Percentiles rank a stretch among this genome's conserved stretches.
Evolutionary conservation across 805 yeast species (phyloP).

Genomic region (Kockiozyma suomiensis): DNA sequence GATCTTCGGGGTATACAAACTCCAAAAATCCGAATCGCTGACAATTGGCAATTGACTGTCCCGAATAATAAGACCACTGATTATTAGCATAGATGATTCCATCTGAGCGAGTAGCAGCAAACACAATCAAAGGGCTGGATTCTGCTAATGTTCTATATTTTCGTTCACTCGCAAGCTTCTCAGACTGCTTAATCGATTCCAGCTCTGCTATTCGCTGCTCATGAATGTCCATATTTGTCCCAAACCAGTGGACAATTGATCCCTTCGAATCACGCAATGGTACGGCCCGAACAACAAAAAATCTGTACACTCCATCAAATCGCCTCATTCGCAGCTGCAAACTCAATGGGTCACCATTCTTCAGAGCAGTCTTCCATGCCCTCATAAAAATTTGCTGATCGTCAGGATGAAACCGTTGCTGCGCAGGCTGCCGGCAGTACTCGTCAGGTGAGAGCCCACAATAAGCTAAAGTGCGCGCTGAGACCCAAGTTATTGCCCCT

Average conservation of each 20-base stretch:
- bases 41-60: slow-evolving; percentile 36
- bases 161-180: slow-evolving; percentile 40
- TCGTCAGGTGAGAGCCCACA: slow-evolving; percentile 39
- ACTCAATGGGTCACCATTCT: slow-evolving; percentile 39
- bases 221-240: slow-evolving; percentile 43
- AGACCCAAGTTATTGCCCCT: slow-evolving; percentile 41
- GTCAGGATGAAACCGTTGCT: slow-evolving; percentile 38
- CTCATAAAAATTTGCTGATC: slow-evolving; percentile 36
- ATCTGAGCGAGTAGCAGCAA: slow-evolving; percentile 36
- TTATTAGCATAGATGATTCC: slow-evolving; percentile 42
- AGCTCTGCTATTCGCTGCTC: slow-evolving; percentile 41
- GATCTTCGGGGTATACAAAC: slow-evolving; percentile 42
- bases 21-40: slow-evolving; percentile 39
- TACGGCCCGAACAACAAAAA: slow-evolving; percentile 39
- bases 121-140: slow-evolving; percentile 41
- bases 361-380: slow-evolving; percentile 38
- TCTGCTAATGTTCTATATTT: slow-evolving; percentile 42
- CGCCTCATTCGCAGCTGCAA: slow-evolving; percentile 39
- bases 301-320: slow-evolving; percentile 41
- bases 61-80: slow-evolving; percentile 42
- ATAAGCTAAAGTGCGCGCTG: slow-evolving; percentile 40
- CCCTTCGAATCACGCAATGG: slow-evolving; percentile 41
- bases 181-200: slow-evolving; percentile 38
- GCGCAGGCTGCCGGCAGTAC: slow-evolving; percentile 34
- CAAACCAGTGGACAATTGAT: slow-evolving; percentile 42